phyloP scores from a whole-genome alignment of 225 moss, liverwort and hornwort species.

The Neckera pumila region DNA sequence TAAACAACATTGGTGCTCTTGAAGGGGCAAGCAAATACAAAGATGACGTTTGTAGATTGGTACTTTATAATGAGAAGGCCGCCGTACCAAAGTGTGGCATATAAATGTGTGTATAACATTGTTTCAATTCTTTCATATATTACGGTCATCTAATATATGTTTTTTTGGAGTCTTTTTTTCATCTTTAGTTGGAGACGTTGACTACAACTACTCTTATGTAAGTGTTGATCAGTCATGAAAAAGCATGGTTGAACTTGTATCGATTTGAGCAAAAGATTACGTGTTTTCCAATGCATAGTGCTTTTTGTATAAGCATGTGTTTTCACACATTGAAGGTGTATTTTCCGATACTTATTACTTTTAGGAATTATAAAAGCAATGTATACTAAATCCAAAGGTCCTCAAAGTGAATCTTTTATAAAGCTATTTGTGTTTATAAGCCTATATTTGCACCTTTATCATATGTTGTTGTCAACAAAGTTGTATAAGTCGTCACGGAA shows the following conservation, averaged over 20 bases:
- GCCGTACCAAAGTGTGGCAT: accelerated
- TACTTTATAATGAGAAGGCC: accelerated
- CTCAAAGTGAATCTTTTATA: background rate
- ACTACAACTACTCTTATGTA: background rate
- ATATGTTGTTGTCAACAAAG: background rate
- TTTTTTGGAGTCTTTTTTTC: background rate
- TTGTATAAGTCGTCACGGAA: background rate
- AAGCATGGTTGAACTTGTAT: background rate
- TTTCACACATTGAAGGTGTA: background rate
- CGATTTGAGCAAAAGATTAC: background rate
- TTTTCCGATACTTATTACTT: background rate
- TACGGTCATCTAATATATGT: background rate
- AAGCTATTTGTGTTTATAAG: too few species aligned
- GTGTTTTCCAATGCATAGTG: accelerated
- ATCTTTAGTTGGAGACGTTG: accelerated
- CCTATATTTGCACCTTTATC: background rate
- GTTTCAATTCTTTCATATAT: too few species aligned
- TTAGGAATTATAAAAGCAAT: background rate
- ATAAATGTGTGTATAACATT: background rate
- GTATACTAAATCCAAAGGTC: background rate
- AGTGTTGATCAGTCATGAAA: background rate
- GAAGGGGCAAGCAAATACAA: accelerated
- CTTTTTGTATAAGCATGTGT: background rate
- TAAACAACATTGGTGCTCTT: background rate
- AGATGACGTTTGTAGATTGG: background rate